Evolutionary conservation across 129 eudicot genomes (phyloP).

Genomic region (Lactuca sativa): DNA sequence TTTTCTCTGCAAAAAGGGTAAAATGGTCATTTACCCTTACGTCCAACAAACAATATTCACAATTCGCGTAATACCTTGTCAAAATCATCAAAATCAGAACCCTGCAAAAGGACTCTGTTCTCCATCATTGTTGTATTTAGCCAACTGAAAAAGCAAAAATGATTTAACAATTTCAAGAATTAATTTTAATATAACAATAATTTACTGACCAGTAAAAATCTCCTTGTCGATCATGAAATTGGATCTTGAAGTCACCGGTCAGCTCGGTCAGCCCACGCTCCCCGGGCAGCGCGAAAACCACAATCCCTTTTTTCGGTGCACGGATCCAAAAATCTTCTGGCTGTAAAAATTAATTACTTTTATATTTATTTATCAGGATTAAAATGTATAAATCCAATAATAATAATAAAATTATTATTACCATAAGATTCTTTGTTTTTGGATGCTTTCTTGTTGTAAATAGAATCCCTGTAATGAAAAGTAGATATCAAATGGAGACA

Average conservation of each 20-base stretch:
- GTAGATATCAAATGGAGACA: slow-evolving; percentile 11
- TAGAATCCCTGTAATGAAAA: slow-evolving; percentile 59
- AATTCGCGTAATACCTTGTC: slow-evolving; percentile 51
- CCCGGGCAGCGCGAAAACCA: slow-evolving; percentile 89
- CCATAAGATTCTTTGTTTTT: slow-evolving; percentile 86
- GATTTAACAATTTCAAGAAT: no score
- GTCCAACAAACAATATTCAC: neutral
- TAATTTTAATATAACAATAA: no score
- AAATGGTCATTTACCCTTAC: no score
- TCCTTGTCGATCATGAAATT: slow-evolving; percentile 91
- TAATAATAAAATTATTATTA: slow-evolving; percentile 23
- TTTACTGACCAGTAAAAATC: slow-evolving; percentile 81
- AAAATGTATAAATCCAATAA: slow-evolving; percentile 8
- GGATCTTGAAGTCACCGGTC: slow-evolving; percentile 86
- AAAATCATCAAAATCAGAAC: slow-evolving; percentile 79
- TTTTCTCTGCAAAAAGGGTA: slow-evolving; percentile 56
- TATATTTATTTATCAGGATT: neutral
- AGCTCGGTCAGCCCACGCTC: slow-evolving; percentile 85
- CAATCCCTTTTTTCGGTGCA: slow-evolving; percentile 71
- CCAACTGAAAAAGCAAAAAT: slow-evolving; percentile 58
- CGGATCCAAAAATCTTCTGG: slow-evolving; percentile 97
- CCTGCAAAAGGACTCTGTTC: slow-evolving; percentile 50
- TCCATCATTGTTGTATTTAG: slow-evolving; percentile 83
- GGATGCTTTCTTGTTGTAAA: slow-evolving; percentile 86
- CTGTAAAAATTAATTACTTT: slow-evolving; percentile 41